These are phyloP conservation scores for Eutrema salsugineum DNA, from an alignment of 441 rosid species.

Conservation along the genomic window DNA sequence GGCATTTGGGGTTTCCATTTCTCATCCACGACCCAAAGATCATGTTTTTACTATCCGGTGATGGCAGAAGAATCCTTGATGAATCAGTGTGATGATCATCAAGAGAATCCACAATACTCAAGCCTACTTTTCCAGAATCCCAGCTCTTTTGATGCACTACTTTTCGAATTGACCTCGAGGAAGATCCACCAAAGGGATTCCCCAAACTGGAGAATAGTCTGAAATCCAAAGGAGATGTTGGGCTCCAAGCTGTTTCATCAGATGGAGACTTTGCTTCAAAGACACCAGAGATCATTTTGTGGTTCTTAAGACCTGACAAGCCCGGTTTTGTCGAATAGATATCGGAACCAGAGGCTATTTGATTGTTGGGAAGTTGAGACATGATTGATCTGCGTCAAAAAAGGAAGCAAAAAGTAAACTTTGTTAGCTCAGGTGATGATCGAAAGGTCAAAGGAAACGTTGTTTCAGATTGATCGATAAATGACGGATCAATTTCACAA, in stretches of 20 bases:
- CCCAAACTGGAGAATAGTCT: conserved; percentile 56
- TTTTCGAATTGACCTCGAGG: conserved; percentile 38
- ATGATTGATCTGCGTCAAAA: conserved; percentile 49
- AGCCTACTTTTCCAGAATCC: conserved; percentile 76
- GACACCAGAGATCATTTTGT: conserved; percentile 49
- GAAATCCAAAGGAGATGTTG: conserved; percentile 83
- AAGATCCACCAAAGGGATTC: conserved; percentile 36
- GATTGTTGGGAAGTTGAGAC: conserved; percentile 55
- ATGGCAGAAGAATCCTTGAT: conserved; percentile 33
- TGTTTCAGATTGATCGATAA: background rate
- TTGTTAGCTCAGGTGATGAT: conserved; percentile 13
- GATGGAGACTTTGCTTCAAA: conserved; percentile 58
- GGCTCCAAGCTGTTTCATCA: conserved; percentile 81
- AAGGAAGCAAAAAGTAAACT: conserved; percentile 4
- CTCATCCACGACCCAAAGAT: conserved; percentile 49
- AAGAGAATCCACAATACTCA: conserved; percentile 74
- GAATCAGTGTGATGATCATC: conserved; percentile 36
- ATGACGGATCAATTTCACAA: background rate
- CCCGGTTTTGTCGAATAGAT: conserved; percentile 30
- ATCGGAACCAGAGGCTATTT: conserved; percentile 41
- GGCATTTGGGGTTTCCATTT: conserved; percentile 30
- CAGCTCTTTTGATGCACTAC: conserved; percentile 58
- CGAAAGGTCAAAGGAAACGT: background rate
- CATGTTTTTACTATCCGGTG: conserved; percentile 58
- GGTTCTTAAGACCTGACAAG: conserved; percentile 31